Evolutionary conservation across 1,284 basidiomycete genomes (phyloP).

Genomic region (Cutaneotrichosporon sp.): DNA sequence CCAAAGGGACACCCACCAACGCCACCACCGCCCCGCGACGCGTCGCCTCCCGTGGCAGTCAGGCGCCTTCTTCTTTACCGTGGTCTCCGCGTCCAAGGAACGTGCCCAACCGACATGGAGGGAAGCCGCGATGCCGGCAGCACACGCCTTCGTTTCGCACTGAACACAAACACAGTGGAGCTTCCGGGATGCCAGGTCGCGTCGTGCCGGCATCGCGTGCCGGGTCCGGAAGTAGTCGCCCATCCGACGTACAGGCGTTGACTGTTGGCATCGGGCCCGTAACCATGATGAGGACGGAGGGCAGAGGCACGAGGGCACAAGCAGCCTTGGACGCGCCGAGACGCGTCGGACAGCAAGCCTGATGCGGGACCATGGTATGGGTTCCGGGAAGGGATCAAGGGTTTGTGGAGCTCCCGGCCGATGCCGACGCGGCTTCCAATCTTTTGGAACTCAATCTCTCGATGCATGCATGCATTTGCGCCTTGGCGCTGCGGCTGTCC

Average conservation of each 20-base stretch:
- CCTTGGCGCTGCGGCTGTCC: no score
- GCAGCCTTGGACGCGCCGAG: background rate
- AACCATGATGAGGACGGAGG: background rate
- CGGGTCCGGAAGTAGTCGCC: background rate
- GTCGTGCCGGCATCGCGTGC: background rate
- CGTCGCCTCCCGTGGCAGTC: background rate
- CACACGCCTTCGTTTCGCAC: background rate
- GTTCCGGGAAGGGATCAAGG: background rate
- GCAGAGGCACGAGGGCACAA: background rate
- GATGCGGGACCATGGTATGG: background rate
- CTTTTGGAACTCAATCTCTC: slow-evolving; percentile 1
- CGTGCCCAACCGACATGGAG: background rate
- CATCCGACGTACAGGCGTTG: background rate
- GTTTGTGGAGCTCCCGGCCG: background rate
- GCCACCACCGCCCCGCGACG: background rate
- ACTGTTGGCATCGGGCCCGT: background rate
- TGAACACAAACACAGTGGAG: background rate
- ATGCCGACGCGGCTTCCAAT: background rate
- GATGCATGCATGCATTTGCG: no score
- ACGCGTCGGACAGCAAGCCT: background rate
- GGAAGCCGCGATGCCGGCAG: background rate
- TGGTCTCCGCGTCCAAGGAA: background rate
- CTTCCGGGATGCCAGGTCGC: no score
- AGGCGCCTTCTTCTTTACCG: background rate
- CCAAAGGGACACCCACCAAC: background rate